These are phyloP conservation scores for Yamadazyma siamensis DNA, from an alignment of 1,139 yeast species.

Conservation along the genomic window DNA sequence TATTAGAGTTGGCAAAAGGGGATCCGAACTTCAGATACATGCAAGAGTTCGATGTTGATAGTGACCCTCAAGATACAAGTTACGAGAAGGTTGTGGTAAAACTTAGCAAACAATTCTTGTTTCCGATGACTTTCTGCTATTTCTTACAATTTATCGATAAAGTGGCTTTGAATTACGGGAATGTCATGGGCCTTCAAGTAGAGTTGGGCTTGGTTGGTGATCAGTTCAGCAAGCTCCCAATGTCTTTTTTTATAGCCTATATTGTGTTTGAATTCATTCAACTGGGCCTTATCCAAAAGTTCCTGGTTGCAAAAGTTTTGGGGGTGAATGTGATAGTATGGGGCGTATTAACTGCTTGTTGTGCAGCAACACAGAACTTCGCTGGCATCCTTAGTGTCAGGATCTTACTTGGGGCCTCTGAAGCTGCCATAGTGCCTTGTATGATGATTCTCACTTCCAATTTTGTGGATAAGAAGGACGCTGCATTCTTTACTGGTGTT, in stretches of 20 bases:
- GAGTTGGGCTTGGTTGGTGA: slow-evolving; percentile 23
- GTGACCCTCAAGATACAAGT: slow-evolving; percentile 11
- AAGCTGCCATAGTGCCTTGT: slow-evolving; percentile 44
- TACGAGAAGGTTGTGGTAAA: slow-evolving; percentile 12
- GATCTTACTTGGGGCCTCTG: slow-evolving; percentile 33
- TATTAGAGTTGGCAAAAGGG: too few relatives aligned
- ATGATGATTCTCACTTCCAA: slow-evolving; percentile 37
- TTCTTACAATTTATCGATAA: slow-evolving; percentile 45
- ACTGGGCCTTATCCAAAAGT: slow-evolving; percentile 29
- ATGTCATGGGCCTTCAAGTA: slow-evolving; percentile 46
- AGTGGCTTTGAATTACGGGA: slow-evolving; percentile 41
- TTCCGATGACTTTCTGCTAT: slow-evolving; percentile 27
- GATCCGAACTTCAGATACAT: slow-evolving; percentile 16
- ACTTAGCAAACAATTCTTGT: slow-evolving; percentile 47
- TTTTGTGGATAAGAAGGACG: slow-evolving; percentile 39
- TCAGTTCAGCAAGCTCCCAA: slow-evolving; percentile 38
- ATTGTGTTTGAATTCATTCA: slow-evolving; percentile 45
- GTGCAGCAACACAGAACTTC: slow-evolving; percentile 26
- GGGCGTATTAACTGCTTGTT: slow-evolving; percentile 38
- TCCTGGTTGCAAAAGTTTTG: slow-evolving; percentile 36
- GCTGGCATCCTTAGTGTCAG: slow-evolving; percentile 35
- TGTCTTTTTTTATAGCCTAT: slow-evolving; percentile 42
- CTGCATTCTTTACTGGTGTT: slow-evolving; percentile 30
- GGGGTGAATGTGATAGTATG: slow-evolving; percentile 34
- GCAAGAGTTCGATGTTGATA: slow-evolving; percentile 13